phyloP scores from a whole-genome alignment of 768 basidiomycete genomes.

The Amanita polypyramis region DNA sequence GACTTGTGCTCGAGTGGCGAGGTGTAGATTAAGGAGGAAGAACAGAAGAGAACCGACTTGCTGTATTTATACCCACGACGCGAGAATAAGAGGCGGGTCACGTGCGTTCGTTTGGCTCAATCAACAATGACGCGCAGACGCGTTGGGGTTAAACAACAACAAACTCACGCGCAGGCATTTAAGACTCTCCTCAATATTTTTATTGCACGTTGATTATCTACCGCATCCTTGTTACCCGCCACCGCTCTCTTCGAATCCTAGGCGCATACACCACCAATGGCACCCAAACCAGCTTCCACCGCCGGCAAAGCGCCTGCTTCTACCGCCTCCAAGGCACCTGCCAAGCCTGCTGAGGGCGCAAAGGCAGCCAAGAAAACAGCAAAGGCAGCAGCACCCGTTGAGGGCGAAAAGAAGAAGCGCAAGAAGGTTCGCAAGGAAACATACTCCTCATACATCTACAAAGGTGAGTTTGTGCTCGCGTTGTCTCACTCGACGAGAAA shows the following conservation, averaged over 20 bases:
- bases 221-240: constrained; percentile 19
- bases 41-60: constrained; percentile 14
- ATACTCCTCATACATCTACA: constrained; percentile 93
- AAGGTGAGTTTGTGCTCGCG: constrained; percentile 38
- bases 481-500: background rate
- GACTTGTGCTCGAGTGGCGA: constrained; percentile 8
- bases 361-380: constrained; percentile 79
- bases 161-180: constrained; percentile 37
- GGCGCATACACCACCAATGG: constrained; percentile 37
- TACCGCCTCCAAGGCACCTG: constrained; percentile 62
- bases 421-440: constrained; percentile 88
- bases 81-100: constrained; percentile 12
- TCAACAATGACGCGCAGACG: constrained; percentile 17
- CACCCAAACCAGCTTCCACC: constrained; percentile 72
- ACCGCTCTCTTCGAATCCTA: constrained; percentile 7
- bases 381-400: constrained; percentile 40
- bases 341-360: constrained; percentile 47
- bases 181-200: constrained; percentile 16
- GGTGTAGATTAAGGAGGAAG: constrained; percentile 6
- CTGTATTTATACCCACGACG: constrained; percentile 25
- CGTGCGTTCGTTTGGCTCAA: constrained; percentile 11
- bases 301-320: constrained; percentile 72
- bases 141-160: constrained; percentile 32
- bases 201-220: constrained; percentile 13
- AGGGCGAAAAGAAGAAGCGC: constrained; percentile 80